phyloP scores from a whole-genome alignment of 208 protist genomes.

The Porcisia deanei region DNA sequence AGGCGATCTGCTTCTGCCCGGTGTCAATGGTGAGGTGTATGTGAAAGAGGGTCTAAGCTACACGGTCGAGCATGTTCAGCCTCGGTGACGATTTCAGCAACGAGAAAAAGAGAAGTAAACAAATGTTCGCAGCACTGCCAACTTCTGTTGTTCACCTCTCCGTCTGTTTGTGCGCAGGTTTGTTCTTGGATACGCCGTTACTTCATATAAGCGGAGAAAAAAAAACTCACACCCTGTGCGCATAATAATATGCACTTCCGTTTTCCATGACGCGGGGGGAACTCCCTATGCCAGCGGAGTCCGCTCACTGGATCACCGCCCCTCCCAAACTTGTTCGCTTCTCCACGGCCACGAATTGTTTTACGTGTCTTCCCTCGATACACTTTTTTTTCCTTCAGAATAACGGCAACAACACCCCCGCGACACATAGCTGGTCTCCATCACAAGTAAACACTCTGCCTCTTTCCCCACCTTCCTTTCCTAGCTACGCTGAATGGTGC shows the following conservation, averaged over 20 bases:
- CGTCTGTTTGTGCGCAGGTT: background rate
- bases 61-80: slow-evolving; percentile 33
- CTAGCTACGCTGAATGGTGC: slow-evolving; percentile 8
- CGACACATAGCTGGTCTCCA: background rate
- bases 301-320: no score
- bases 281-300: background rate
- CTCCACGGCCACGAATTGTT: background rate
- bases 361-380: background rate
- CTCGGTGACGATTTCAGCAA: background rate
- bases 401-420: background rate
- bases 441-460: background rate
- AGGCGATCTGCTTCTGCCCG: slow-evolving; percentile 45
- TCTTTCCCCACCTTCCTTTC: background rate
- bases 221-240: no score
- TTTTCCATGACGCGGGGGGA: background rate
- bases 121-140: no score
- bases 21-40: slow-evolving; percentile 54
- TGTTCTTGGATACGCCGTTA: background rate
- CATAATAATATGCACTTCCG: background rate
- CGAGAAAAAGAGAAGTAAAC: background rate
- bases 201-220: background rate
- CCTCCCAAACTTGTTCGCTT: background rate
- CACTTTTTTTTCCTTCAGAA: background rate
- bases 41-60: slow-evolving; percentile 27
- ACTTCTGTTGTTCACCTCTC: no score